Evolutionary conservation across 2,329 filamentous ascomycete species (phyloP), one percentile per base, ranked within the genome.

Genomic region (Microascus cirrosus): DNA sequence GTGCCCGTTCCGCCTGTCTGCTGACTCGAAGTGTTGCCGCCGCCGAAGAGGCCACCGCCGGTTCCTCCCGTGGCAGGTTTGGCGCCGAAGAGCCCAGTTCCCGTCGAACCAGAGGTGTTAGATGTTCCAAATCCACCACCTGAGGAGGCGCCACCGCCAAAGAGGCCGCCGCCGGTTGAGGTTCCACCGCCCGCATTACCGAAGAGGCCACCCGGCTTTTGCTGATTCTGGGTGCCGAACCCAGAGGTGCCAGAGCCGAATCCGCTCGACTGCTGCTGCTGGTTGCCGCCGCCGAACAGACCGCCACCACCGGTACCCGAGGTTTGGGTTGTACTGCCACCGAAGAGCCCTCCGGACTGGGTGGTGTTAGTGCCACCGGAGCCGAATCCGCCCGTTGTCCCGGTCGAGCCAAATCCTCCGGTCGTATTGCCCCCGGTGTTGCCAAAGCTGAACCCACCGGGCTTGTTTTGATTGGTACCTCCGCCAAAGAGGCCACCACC

Each of bases 401-500:
- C 71, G 52, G 64, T 68, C 13, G 69, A 59, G 8, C 67, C 67
- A 55, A 69, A 69, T 3, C 63, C 45, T 50, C 45, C 64, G 12
- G 63, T 60, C 6, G 62, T 56, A 36, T 61, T 59, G 34, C 63
- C 61, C 48, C 61, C 65, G 10, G 76, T 71, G 60, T 75, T 79
- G 32, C 73, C 73, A 42, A 76, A 76, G 55, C 68, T 71, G 60
- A 74, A 74, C 0, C 73, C 69, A 10, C 65, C 64, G 45, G 73
- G 68, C 60, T 73, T 73, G 39, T 68, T 71, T 60, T 73, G 71
- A 22, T 65, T 68, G 59, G 58, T 54, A 36, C 73, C 28, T 32
- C 28, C 62, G 65, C 75, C 77, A 55, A 81, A 80, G 7, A 79
- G 65, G 15, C 74, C 71, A 20, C 74, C 73, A n/a, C 72, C 70